Conservation (phyloP, 169 alveolate species). For the Eimeria nieschulzi region DNA sequence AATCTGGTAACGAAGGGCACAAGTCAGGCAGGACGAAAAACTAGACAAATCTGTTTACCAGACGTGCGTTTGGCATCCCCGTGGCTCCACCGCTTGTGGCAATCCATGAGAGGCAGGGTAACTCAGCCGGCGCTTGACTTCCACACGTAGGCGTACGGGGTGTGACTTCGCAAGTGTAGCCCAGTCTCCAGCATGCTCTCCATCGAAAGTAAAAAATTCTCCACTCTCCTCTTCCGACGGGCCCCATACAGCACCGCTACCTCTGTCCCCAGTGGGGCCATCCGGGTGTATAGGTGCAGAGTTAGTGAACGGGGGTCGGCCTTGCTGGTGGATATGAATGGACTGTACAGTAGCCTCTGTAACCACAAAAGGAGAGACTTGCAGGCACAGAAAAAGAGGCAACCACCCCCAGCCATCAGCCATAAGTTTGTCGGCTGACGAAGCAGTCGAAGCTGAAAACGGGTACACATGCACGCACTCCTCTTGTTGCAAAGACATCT, state of each 20-base stretch:
- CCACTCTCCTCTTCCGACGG: background rate
- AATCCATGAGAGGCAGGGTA: slow-evolving; percentile 55
- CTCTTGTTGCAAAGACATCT: slow-evolving; percentile 50
- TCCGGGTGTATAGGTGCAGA: background rate
- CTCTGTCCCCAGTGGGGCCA: background rate
- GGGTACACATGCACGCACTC: slow-evolving; percentile 46
- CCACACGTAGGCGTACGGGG: slow-evolving; percentile 64
- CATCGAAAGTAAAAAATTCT: background rate
- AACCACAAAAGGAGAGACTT: slow-evolving; percentile 71
- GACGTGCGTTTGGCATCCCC: slow-evolving; percentile 37
- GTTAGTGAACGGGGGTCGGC: background rate
- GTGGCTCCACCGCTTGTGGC: slow-evolving; percentile 48
- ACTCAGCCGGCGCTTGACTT: slow-evolving; percentile 55
- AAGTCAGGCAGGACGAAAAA: too few species aligned
- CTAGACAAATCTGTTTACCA: slow-evolving; percentile 27
- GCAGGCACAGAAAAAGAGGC: slow-evolving; percentile 66
- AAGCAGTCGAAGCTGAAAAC: slow-evolving; percentile 57
- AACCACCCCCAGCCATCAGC: slow-evolving; percentile 73
- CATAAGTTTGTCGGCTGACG: slow-evolving; percentile 67
- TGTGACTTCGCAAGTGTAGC: slow-evolving; percentile 2
- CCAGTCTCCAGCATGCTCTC: background rate
- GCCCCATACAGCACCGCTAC: background rate
- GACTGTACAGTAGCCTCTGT: slow-evolving; percentile 68
- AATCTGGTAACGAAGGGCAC: too few species aligned
- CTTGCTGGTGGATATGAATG: background rate